phyloP scores from a whole-genome alignment of 2,329 filamentous ascomycete genomes.

The Alternaria postmessia region DNA sequence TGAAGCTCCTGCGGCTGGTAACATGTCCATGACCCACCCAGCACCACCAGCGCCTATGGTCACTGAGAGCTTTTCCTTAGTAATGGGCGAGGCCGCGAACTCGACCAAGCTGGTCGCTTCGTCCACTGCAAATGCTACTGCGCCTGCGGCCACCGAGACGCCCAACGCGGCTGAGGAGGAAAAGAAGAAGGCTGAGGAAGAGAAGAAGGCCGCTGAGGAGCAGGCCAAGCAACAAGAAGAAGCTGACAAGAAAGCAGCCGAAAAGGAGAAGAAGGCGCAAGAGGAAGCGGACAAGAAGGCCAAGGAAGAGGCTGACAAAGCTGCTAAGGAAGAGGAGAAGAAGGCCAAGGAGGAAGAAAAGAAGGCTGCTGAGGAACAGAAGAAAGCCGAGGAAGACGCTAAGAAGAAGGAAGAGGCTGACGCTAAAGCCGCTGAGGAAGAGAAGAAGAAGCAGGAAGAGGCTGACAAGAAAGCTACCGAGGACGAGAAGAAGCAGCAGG shows the following conservation, averaged over 20 bases:
- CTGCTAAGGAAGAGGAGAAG: not conserved
- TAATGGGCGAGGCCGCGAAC: constrained; percentile 11
- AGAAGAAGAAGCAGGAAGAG: constrained; percentile 1
- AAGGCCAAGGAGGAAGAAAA: constrained; percentile 1
- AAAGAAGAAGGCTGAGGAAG: not conserved
- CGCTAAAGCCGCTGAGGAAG: not conserved
- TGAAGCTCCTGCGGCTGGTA: not conserved
- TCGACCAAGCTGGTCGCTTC: not conserved
- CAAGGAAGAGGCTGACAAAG: not conserved
- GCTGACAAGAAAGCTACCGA: constrained; percentile 6
- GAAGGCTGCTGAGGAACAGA: not conserved
- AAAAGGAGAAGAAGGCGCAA: not conserved
- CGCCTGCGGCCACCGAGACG: not conserved
- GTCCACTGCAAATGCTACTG: not conserved
- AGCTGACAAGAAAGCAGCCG: not conserved
- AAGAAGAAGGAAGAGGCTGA: constrained; percentile 1
- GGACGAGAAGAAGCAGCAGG: constrained; percentile 11
- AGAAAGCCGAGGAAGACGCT: constrained; percentile 1
- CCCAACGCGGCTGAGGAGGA: constrained; percentile 1
- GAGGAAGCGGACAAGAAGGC: not conserved
- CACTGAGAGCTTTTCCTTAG: constrained; percentile 18
- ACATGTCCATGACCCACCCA: not conserved
- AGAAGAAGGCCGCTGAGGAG: constrained; percentile 4
- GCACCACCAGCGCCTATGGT: constrained; percentile 16
- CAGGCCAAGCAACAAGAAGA: not conserved